These are phyloP conservation scores for Fusarium torreyae DNA, from an alignment of 2,329 filamentous ascomycete species.

Conservation along the genomic window DNA sequence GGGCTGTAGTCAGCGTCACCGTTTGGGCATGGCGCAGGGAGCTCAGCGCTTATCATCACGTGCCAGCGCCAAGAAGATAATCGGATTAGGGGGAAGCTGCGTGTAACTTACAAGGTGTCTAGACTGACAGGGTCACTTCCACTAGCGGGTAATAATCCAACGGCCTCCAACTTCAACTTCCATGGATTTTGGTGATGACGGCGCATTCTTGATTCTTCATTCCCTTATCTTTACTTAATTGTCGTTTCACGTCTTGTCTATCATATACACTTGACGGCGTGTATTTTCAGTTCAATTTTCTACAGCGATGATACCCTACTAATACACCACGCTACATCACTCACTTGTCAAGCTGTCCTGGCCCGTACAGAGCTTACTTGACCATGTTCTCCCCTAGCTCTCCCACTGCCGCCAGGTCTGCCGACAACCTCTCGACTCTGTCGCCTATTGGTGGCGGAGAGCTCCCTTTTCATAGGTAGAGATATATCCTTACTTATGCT, in stretches of 20 bases:
- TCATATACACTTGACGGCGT: slow-evolving; percentile 18
- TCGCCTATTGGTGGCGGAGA: slow-evolving; percentile 67
- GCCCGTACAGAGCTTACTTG: slow-evolving; percentile 29
- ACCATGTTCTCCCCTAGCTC: slow-evolving; percentile 73
- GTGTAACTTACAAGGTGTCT: slow-evolving; percentile 44
- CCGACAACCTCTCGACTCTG: slow-evolving; percentile 73
- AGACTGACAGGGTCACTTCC: slow-evolving; percentile 27
- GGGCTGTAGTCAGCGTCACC: slow-evolving; percentile 15
- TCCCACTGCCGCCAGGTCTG: slow-evolving; percentile 72
- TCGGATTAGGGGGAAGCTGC: slow-evolving; percentile 40
- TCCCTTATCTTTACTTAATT: slow-evolving; percentile 40
- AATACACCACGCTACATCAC: slow-evolving; percentile 56
- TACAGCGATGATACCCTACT: slow-evolving; percentile 67
- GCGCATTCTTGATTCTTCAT: slow-evolving; percentile 37
- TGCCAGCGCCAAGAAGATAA: slow-evolving; percentile 30
- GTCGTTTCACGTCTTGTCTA: slow-evolving; percentile 28
- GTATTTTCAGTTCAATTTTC: slow-evolving; percentile 35
- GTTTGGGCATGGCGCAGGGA: slow-evolving; percentile 3
- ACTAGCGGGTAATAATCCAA: slow-evolving; percentile 31
- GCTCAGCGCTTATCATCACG: slow-evolving; percentile 37
- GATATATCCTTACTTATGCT: not conserved
- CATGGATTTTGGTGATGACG: slow-evolving; percentile 42
- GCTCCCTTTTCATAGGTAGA: slow-evolving; percentile 72
- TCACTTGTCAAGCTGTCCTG: slow-evolving; percentile 53
- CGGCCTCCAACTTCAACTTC: slow-evolving; percentile 9